A percentile compares a stretch with the other conserved stretches of the same genome.
phyloP scores from a whole-genome alignment of 2,329 filamentous ascomycete genomes.

The Emydomyces testavorans region DNA sequence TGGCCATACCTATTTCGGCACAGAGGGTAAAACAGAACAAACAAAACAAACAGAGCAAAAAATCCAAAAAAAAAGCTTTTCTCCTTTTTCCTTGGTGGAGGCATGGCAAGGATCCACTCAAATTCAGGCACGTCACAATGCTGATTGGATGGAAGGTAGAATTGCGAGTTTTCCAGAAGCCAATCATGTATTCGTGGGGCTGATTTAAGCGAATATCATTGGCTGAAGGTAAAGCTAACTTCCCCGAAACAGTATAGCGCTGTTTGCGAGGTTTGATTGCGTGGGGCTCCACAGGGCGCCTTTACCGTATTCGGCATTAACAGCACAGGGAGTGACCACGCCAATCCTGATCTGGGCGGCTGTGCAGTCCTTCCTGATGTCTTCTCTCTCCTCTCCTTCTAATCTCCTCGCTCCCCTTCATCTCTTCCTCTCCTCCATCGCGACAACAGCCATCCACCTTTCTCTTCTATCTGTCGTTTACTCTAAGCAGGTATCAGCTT shows the following conservation, averaged over 20 bases:
- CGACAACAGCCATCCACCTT: slow-evolving; percentile 16
- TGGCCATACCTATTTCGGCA: too few species aligned
- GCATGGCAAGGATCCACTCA: slow-evolving; percentile 3
- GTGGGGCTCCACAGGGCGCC: background rate
- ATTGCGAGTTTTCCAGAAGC: background rate
- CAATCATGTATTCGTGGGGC: background rate
- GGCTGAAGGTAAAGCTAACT: background rate
- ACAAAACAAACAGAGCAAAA: too few species aligned
- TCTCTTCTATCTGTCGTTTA: slow-evolving; percentile 20
- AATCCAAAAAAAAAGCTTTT: background rate
- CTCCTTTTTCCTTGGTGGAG: background rate
- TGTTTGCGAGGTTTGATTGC: background rate
- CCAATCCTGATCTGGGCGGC: slow-evolving; percentile 4
- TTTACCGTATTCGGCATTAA: background rate
- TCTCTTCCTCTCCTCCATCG: slow-evolving; percentile 15
- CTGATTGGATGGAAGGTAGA: background rate
- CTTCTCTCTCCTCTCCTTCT: background rate
- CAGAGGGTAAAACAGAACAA: too few species aligned
- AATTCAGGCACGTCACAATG: slow-evolving; percentile 3
- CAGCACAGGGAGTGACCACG: background rate
- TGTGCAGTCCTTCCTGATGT: background rate
- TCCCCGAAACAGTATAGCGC: background rate
- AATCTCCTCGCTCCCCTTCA: slow-evolving; percentile 19
- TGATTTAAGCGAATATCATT: background rate
- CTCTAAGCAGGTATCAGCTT: slow-evolving; percentile 44